A percentile compares a stretch with the other conserved stretches of the same genome.
These are phyloP conservation scores for Daucus carota DNA, from an alignment of 129 eudicot species.

Conservation along the genomic window DH1_v3.0 NC_030387.2:29855001-29855500, in stretches of 20 bases:
- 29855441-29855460: slow-evolving; percentile 42
- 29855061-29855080: slow-evolving; percentile 23
- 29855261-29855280: slow-evolving; percentile 1
- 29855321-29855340: too few species aligned
- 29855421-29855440: slow-evolving; percentile 44
- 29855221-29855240: slow-evolving; percentile 41
- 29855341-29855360: neutral
- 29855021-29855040: too few species aligned
- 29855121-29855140: slow-evolving; percentile 26
- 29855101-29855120: slow-evolving; percentile 3
- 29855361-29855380: neutral
- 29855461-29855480: slow-evolving; percentile 37
- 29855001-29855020: neutral
- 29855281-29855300: neutral
- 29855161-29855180: slow-evolving; percentile 39
- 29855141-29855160: slow-evolving; percentile 35
- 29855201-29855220: slow-evolving; percentile 45
- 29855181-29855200: slow-evolving; percentile 38
- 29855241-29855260: slow-evolving; percentile 2
- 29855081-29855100: slow-evolving; percentile 20
- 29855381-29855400: slow-evolving; percentile 15
- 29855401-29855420: slow-evolving; percentile 18
- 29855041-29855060: neutral
- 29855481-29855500: slow-evolving; percentile 29
- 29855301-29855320: neutral